Evolutionary conservation across 805 yeast species (phyloP).

Genomic region (Zygosaccharomyces gambellarensis): DNA sequence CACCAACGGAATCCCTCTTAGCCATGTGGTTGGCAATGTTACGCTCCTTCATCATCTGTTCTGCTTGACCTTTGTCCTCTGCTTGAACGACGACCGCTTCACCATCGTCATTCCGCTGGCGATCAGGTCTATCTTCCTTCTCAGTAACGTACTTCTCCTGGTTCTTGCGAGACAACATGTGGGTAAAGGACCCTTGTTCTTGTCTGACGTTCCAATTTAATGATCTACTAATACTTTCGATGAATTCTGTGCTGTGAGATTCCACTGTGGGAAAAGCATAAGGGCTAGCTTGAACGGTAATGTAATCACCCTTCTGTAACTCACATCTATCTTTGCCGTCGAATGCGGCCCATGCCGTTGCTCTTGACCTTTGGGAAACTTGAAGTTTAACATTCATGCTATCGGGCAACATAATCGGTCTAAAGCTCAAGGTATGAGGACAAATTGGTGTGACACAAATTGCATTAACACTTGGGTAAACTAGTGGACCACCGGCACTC

Average conservation of each 20-base stretch:
- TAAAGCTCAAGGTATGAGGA: constrained; percentile 88
- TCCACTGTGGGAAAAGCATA: constrained; percentile 93
- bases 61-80: constrained; percentile 8
- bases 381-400: constrained; percentile 80
- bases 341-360: constrained; percentile 95
- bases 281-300: constrained; percentile 77
- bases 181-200: constrained; percentile 75
- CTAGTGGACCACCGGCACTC: constrained; percentile 92
- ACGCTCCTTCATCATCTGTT: constrained; percentile 2
- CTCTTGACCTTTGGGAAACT: constrained; percentile 75
- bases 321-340: constrained; percentile 90
- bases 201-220: constrained; percentile 93
- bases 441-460: constrained; percentile 93
- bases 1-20: constrained; percentile 1
- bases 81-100: constrained; percentile 16
- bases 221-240: constrained; percentile 80
- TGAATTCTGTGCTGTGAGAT: constrained; percentile 65
- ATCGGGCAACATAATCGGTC: constrained; percentile 90
- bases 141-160: constrained; percentile 40
- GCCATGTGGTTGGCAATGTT: background rate
- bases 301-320: constrained; percentile 74
- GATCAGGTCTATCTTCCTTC: constrained; percentile 13
- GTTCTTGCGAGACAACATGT: constrained; percentile 53
- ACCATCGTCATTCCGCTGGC: constrained; percentile 13
- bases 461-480: constrained; percentile 91